Evolutionary conservation across 2,329 filamentous ascomycete genomes (phyloP).

Genomic region (Diaporthe vexans): DNA sequence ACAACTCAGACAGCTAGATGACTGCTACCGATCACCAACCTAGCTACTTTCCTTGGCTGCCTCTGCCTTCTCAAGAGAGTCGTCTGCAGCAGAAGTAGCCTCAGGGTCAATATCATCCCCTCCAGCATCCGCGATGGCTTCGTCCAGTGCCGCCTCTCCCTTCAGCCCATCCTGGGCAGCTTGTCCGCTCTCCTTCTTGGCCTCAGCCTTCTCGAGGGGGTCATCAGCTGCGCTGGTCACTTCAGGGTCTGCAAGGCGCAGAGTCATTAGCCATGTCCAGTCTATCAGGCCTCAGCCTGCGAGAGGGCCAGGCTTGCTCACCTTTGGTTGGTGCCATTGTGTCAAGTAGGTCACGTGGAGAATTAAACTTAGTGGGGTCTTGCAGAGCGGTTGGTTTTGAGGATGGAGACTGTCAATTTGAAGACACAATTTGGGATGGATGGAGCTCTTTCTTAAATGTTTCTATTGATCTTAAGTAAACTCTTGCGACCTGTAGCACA

Average conservation of each 20-base stretch:
- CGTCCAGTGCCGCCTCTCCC: constrained; percentile 35
- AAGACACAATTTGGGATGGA: not conserved
- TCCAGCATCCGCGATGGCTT: constrained; percentile 34
- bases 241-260: constrained; percentile 1
- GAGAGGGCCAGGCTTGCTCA: not conserved
- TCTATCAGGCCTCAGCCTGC: too few species aligned
- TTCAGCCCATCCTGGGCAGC: constrained; percentile 31
- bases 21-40: too few species aligned
- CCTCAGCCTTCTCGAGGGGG: constrained; percentile 39
- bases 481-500: not conserved
- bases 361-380: too few species aligned
- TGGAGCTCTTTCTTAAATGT: not conserved
- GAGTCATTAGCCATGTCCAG: not conserved
- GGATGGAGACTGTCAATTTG: not conserved
- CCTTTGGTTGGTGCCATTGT: constrained; percentile 26
- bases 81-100: constrained; percentile 32
- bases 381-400: too few species aligned
- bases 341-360: not conserved
- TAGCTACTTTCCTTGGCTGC: constrained; percentile 29
- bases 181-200: constrained; percentile 35
- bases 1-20: not conserved
- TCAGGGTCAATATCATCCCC: constrained; percentile 33
- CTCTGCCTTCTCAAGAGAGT: constrained; percentile 39
- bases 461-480: not conserved
- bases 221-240: constrained; percentile 34